These are phyloP conservation scores for Cordyceps javanica DNA, from an alignment of 2,329 filamentous ascomycete species.

Conservation along the genomic window DNA sequence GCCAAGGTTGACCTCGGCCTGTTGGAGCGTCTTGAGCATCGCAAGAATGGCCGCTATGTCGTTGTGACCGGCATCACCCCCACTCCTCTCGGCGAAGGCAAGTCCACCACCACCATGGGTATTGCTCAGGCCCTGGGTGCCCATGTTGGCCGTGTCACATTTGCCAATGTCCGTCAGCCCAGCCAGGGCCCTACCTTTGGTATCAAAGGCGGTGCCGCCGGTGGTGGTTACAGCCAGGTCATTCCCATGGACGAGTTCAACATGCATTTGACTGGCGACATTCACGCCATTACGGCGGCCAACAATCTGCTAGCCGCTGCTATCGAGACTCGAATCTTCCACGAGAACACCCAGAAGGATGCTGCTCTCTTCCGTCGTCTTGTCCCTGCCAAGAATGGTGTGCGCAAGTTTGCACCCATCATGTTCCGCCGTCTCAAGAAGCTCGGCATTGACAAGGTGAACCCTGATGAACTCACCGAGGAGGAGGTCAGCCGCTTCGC, in stretches of 20 bases:
- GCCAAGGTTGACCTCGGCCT: slow-evolving; percentile 85
- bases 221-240: slow-evolving; percentile 96
- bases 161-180: slow-evolving; percentile 95
- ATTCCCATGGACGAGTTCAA: slow-evolving; percentile 99
- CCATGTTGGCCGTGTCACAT: slow-evolving; percentile 79
- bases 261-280: slow-evolving; percentile 93
- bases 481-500: slow-evolving; percentile 87
- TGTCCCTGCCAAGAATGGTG: slow-evolving; percentile 84
- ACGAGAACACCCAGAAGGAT: slow-evolving; percentile 93
- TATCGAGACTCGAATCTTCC: slow-evolving; percentile 97
- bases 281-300: slow-evolving; percentile 92
- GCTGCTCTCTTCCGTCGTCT: slow-evolving; percentile 79
- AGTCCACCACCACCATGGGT: slow-evolving; percentile 96
- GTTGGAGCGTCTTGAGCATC: slow-evolving; percentile 78
- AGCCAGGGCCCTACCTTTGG: slow-evolving; percentile 97
- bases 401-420: slow-evolving; percentile 77
- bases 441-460: slow-evolving; percentile 90
- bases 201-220: slow-evolving; percentile 96
- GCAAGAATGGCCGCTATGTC: slow-evolving; percentile 83
- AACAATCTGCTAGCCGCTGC: slow-evolving; percentile 96
- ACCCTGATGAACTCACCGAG: slow-evolving; percentile 82
- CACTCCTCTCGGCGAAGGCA: slow-evolving; percentile 92
- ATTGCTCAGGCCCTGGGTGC: slow-evolving; percentile 87
- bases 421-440: slow-evolving; percentile 93
- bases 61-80: slow-evolving; percentile 94